Base-by-base conservation (phyloP, 805 yeast species). In the Pichia heedii region DNA sequence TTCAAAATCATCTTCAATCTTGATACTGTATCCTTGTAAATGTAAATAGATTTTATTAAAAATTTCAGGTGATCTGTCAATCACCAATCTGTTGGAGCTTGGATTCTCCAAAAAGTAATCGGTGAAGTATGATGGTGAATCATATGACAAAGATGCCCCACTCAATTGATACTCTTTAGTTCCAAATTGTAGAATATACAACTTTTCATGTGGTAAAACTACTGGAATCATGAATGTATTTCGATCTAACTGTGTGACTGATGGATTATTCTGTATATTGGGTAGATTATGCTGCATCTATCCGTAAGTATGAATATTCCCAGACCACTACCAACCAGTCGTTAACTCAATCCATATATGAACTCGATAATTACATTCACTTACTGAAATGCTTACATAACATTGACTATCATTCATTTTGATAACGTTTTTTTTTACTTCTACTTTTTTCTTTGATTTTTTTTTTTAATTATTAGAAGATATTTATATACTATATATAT, bases 111-210 rank as follows among this genome's bases (percentile, higher is more conserved):
- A 52, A 58, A 88, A 88, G 63, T 68, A 85, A 22, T 72, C 68
- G 3, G 96, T 86, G 66, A 88, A 89, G 58, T 84, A 87, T 5
- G 94, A 84, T 0, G 97, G 97, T 0, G 81, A 81, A 62, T 88
- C 96, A 2, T 84, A 83, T 22, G 87, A 81, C 33, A 88, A 62
- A 2, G 95, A 85, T 0, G 93, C 89, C 1, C 96, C 96, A 54
- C 87, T 79, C 16, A 81, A 52, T n/a, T 70, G 66, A 59, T 79
- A 87, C 22, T 76, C 50, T 49, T 68, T 69, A 34, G 69, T 71
- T 0, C 95, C 95, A 12, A 86, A 77, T 56, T 81, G 85, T 22
- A 87, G 71, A 16, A 79, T 69, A 61, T 73, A 87, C 61, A 84
- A 76, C 45, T 69, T 74, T 36, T 79, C 83, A 52, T 79, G 84